phyloP scores from a whole-genome alignment of 306 rosid species.

The Elaeagnus macrophylla region DNA sequence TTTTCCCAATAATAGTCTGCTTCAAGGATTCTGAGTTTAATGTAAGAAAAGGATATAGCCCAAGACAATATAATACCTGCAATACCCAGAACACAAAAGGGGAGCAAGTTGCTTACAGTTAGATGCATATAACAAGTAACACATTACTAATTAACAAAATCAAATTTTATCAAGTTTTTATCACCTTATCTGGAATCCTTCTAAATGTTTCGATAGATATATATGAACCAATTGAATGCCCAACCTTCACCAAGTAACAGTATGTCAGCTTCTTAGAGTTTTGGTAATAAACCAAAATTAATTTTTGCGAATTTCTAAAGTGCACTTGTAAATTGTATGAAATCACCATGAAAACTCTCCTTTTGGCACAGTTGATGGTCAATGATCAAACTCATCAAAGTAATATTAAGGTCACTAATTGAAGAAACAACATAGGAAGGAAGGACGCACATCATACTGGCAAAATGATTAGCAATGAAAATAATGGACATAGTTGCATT shows the following conservation, averaged over 20 bases:
- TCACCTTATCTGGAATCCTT: slow-evolving; percentile 56
- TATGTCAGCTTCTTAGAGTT: slow-evolving; percentile 19
- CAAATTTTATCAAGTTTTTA: slow-evolving; percentile 13
- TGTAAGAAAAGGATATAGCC: slow-evolving; percentile 81
- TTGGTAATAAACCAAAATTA: slow-evolving; percentile 11
- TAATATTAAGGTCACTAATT: slow-evolving; percentile 4
- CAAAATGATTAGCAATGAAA: not conserved
- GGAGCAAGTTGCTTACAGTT: slow-evolving; percentile 8
- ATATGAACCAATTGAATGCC: slow-evolving; percentile 87
- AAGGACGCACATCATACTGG: not conserved
- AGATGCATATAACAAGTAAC: slow-evolving; percentile 20
- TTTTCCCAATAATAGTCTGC: slow-evolving; percentile 43
- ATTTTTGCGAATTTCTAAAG: slow-evolving; percentile 9
- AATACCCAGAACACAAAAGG: slow-evolving; percentile 24
- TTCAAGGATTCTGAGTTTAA: slow-evolving; percentile 39
- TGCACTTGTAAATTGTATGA: slow-evolving; percentile 8
- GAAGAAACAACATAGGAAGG: not conserved
- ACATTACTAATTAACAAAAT: slow-evolving; percentile 1
- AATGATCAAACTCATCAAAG: not conserved
- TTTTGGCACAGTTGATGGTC: not conserved
- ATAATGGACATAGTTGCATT: not conserved
- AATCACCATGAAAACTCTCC: not conserved
- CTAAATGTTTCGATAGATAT: slow-evolving; percentile 50
- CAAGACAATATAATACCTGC: slow-evolving; percentile 65
- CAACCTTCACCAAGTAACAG: slow-evolving; percentile 46